Base-by-base conservation (phyloP, 805 yeast genomes). In the Saturnispora galanensis region DNA sequence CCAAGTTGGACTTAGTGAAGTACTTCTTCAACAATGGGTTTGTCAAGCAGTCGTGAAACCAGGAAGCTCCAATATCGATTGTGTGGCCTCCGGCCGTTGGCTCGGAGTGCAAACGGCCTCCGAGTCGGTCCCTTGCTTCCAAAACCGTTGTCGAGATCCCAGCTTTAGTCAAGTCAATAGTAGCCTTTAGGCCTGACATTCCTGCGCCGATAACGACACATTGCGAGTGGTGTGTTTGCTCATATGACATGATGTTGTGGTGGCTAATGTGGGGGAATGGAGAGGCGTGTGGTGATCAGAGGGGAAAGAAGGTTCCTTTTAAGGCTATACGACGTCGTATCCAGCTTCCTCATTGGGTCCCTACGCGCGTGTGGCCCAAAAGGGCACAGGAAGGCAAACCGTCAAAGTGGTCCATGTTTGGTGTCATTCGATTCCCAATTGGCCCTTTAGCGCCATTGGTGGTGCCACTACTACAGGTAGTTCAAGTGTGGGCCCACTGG, bases 1-100 rank as follows among this genome's bases (percentile, higher is more conserved):
- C 44, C 17, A 15, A 12, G 18, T 42, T 42, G 17, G 31, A 16
- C 15, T 52, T 53, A 1, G 38, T 47, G 39, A 54, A 56, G 1
- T 69, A 77, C 49, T 74, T 76, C 31, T 68, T 62, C 46, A 85
- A 74, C 26, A 84, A 66, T 1, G 71, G 65, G 56, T 88, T 88
- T 36, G 71, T 68, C 42, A 85, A 62, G 5, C 87, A 75, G 51
- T 86, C 95, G 56, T 88, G 96, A 58, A 83, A 84, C 96, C 96
- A 88, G 10, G 90, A 76, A 0, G 95, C 96, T 1, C 96, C 96
- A 15, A 86, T 52, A 57, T 87, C 95, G 46, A 81, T 73, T n/a
- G 30, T 29, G 6, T 62, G 53, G 10, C 56, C 46, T 6, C 60
- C 61, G 6, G 54, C 40, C 3, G 56, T 53, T 26, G 55, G 37